phyloP scores from a whole-genome alignment of 2,329 filamentous ascomycete species.

The Pseudogymnoascus sp. region DNA sequence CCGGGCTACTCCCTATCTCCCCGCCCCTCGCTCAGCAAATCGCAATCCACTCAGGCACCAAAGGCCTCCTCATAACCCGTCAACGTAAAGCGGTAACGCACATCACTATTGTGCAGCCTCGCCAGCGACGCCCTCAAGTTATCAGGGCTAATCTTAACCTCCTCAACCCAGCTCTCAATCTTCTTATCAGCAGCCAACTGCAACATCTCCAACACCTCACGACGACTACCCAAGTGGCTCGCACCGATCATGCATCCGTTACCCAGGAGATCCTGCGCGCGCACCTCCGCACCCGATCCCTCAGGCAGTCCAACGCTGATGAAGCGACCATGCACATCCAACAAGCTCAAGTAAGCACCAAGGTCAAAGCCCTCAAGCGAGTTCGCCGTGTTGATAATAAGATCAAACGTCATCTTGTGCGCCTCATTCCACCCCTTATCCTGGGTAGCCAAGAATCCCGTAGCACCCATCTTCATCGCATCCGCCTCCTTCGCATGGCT shows the following conservation, averaged over 20 bases:
- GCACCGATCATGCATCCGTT: constrained; percentile 68
- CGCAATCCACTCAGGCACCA: constrained; percentile 20
- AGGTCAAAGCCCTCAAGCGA: constrained; percentile 60
- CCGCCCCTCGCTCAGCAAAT: neutral
- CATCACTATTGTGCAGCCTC: constrained; percentile 61
- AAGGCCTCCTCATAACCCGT: constrained; percentile 61
- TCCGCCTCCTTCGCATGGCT: constrained; percentile 52
- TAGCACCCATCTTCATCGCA: constrained; percentile 48
- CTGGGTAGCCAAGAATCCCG: constrained; percentile 49
- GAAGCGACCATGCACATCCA: constrained; percentile 76
- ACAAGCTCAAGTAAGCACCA: constrained; percentile 62
- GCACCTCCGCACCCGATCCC: constrained; percentile 61
- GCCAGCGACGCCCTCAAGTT: constrained; percentile 62
- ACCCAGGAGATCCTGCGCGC: constrained; percentile 62
- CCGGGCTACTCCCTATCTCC: neutral
- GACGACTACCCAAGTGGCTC: constrained; percentile 61
- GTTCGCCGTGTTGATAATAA: constrained; percentile 68
- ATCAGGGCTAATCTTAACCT: constrained; percentile 61
- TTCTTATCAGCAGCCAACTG: constrained; percentile 61
- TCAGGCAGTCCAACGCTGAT: constrained; percentile 74
- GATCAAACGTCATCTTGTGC: constrained; percentile 59
- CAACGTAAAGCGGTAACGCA: constrained; percentile 65
- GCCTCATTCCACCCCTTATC: constrained; percentile 49
- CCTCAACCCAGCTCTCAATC: constrained; percentile 61
- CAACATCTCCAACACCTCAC: constrained; percentile 64